Evolutionary conservation across 495 filamentous ascomycete species (phyloP), one percentile per base, ranked within the genome.

Genomic region (Paragyromitra xinjiangensis): DNA sequence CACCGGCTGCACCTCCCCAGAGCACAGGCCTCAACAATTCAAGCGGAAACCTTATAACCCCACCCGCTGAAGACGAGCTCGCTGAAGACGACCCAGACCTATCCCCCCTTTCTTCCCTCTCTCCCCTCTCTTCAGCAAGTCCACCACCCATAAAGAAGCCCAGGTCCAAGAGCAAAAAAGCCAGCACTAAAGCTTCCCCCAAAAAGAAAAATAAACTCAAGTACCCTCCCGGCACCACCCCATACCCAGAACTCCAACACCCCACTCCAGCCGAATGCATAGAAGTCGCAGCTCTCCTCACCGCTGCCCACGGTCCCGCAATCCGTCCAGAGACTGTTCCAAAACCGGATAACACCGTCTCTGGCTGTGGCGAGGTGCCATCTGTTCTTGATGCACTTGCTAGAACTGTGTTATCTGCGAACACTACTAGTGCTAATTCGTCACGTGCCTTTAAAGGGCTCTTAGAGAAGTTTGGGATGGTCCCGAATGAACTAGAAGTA

Each of bases 291-390:
- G 81, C 85, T 1, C 85, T 97, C 1, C 86, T 99, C 0, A 86
- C 89, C 1, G 84, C 85, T 14, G 79, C 89, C 2, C 93, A 98
- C 80, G 92, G 91, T 1, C 84, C 89, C 51, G 87, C 92, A 3
- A 84, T 85, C 39, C 86, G 87, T 8, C 95, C 95, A 0, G 84
- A 89, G 16, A 88, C 84, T 1, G 90, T 95, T 16, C 93, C 93
- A 0, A 84, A 87, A 7, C 92, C 95, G 0, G 93, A 92, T n/a
- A 84, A 93, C 1, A 91, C 91, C 2, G 88, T 94, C 14, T 89
- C 94, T 19, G 95, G 94, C 1, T 99, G 95, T 78, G 95, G 95
- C 14, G 94, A 99, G 83, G 95, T 98, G 0, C 95, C 95, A 0
- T 95, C 91, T 22, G 90, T 98, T 0, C 87, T 99, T 0, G 95